Evolutionary conservation across 208 protist species (phyloP).

Genomic region (Strigomonas oncopelti): DNA sequence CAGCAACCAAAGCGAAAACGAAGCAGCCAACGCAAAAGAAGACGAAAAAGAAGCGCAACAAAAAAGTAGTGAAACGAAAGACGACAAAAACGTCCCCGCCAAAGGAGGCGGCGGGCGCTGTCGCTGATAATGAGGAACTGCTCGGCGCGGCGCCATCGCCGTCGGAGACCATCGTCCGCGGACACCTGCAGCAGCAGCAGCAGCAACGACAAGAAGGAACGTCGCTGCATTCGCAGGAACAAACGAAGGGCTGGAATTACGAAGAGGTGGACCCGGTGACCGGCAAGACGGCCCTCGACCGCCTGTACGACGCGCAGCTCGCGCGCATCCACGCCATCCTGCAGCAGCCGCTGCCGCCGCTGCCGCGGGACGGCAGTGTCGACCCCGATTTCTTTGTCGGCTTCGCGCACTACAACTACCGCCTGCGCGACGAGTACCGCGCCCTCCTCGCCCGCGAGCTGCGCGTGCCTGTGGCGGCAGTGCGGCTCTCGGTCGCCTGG

Average conservation of each 20-base stretch:
- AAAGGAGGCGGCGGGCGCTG: neutral
- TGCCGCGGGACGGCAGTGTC: slow-evolving; percentile 69
- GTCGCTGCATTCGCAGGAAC: neutral
- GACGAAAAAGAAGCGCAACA: neutral
- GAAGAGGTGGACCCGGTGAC: slow-evolving; percentile 46
- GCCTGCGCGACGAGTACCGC: slow-evolving; percentile 79
- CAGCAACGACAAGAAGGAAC: neutral
- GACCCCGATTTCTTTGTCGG: slow-evolving; percentile 80
- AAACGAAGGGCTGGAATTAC: slow-evolving; percentile 39
- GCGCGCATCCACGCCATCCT: slow-evolving; percentile 60
- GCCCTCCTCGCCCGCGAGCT: slow-evolving; percentile 59
- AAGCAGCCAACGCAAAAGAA: neutral
- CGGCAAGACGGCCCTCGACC: slow-evolving; percentile 59
- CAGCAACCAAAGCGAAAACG: too few relatives aligned
- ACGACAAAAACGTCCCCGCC: neutral
- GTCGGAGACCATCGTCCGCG: neutral
- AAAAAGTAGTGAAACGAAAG: neutral
- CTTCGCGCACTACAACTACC: slow-evolving; percentile 80
- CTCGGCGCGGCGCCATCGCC: neutral
- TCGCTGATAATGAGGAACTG: too few relatives aligned
- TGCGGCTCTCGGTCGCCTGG: slow-evolving; percentile 82
- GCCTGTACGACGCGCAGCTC: slow-evolving; percentile 51
- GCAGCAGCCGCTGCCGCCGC: slow-evolving; percentile 57
- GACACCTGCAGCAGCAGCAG: slow-evolving; percentile 1
- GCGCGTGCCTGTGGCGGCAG: slow-evolving; percentile 41